Conservation (phyloP, 2,329 filamentous ascomycete species). For the Neonectria ditissima region DNA sequence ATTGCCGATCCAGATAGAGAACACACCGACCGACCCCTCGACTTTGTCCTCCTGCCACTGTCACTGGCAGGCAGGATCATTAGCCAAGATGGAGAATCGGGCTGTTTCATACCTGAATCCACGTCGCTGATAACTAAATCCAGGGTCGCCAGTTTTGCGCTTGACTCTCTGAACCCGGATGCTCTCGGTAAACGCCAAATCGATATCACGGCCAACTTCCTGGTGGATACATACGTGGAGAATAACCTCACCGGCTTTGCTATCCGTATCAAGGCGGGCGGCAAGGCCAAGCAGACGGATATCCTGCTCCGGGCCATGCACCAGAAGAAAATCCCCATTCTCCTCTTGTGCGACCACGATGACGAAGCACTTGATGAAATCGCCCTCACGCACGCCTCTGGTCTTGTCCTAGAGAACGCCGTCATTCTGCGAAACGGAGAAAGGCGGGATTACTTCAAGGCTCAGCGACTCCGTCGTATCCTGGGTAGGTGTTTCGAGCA, state of each 20-base stretch:
- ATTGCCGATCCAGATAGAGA: slow-evolving; percentile 11
- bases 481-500: slow-evolving; percentile 28
- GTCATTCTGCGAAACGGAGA: slow-evolving; percentile 31
- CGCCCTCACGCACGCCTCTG: slow-evolving; percentile 20
- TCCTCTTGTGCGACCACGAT: slow-evolving; percentile 30
- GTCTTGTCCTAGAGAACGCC: slow-evolving; percentile 33
- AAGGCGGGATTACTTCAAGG: slow-evolving; percentile 34
- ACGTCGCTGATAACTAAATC: slow-evolving; percentile 21
- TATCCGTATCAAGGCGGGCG: too few species aligned
- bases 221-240: slow-evolving; percentile 6
- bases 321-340: slow-evolving; percentile 17
- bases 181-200: slow-evolving; percentile 19
- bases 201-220: slow-evolving; percentile 17
- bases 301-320: slow-evolving; percentile 22
- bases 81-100: slow-evolving; percentile 16
- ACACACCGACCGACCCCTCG: slow-evolving; percentile 9
- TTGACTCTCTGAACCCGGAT: slow-evolving; percentile 23
- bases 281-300: slow-evolving; percentile 14
- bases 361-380: slow-evolving; percentile 25
- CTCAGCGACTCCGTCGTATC: slow-evolving; percentile 25
- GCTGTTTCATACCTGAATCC: slow-evolving; percentile 16
- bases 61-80: slow-evolving; percentile 13
- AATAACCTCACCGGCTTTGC: slow-evolving; percentile 25
- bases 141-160: slow-evolving; percentile 20
- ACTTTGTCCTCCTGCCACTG: slow-evolving; percentile 26